A percentile compares a stretch with the other conserved stretches of the same genome.
These are phyloP conservation scores for Zygoascus sp. DNA, from an alignment of 1,139 yeast species.

Conservation along the genomic window DNA sequence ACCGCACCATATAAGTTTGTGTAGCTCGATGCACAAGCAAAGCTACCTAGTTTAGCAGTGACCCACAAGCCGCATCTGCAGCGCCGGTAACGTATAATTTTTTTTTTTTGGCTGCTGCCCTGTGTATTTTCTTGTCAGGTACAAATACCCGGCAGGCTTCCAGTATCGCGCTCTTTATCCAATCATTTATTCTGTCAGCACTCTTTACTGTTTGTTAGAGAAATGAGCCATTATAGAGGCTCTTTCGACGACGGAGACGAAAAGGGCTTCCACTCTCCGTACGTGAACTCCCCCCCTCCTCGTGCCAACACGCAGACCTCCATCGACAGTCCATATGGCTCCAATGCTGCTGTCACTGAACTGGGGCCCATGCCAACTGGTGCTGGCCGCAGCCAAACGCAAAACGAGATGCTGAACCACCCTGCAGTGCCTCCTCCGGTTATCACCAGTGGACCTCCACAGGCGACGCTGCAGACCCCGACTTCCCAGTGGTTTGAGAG, in stretches of 20 bases:
- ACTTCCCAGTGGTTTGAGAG: neutral
- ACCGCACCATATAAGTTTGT: neutral
- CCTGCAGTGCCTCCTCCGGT: neutral
- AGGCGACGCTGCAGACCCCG: neutral
- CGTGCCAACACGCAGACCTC: no score
- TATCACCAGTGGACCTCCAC: neutral
- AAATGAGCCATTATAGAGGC: constrained; percentile 33
- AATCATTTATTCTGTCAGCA: no score
- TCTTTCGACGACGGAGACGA: constrained; percentile 4
- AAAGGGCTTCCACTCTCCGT: neutral
- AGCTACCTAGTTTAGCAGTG: neutral
- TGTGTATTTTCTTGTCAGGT: neutral
- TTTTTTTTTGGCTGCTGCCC: neutral
- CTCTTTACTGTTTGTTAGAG: no score
- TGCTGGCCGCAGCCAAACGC: neutral
- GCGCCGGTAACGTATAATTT: neutral
- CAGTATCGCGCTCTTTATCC: neutral
- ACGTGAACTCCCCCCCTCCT: neutral
- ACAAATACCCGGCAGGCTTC: neutral
- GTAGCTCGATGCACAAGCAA: neutral
- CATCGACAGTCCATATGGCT: no score
- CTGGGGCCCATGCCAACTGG: no score
- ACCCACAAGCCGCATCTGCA: neutral
- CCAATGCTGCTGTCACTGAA: no score
- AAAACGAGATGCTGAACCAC: neutral